Percentiles rank a stretch among this genome's conserved stretches.
These are phyloP conservation scores for Populus ilicifolia DNA, from an alignment of 345 rosid species.

Conservation along the genomic window DNA sequence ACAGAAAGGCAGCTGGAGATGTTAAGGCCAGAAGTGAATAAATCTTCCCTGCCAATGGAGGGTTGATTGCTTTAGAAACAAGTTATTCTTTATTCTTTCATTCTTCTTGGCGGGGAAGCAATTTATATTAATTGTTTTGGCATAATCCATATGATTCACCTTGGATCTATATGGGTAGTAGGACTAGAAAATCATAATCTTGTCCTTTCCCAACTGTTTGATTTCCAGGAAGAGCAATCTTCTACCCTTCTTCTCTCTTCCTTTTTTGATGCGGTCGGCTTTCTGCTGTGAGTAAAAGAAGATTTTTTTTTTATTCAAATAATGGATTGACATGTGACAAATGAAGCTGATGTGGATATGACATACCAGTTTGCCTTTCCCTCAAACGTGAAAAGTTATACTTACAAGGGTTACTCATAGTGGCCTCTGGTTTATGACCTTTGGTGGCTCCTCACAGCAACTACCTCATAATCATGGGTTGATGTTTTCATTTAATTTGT, in stretches of 20 bases:
- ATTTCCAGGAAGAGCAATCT: not conserved
- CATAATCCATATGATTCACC: too few relatives aligned
- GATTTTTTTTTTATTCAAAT: not conserved
- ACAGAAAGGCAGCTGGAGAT: too few relatives aligned
- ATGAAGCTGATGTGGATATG: not conserved
- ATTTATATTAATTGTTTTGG: too few relatives aligned
- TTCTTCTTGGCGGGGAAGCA: too few relatives aligned
- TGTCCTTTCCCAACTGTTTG: not conserved
- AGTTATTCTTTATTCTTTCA: too few relatives aligned
- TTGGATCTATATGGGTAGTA: too few relatives aligned
- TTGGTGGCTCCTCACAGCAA: not conserved
- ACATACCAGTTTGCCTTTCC: not conserved
- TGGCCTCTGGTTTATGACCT: not conserved
- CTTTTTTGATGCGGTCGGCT: not conserved
- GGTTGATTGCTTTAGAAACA: too few relatives aligned
- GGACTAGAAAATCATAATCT: too few relatives aligned
- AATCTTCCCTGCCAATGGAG: too few relatives aligned
- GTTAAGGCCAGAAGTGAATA: too few relatives aligned
- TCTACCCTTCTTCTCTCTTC: not conserved
- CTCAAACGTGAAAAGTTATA: not conserved
- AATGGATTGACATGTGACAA: not conserved
- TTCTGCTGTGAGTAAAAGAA: not conserved
- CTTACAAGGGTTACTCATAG: not conserved
- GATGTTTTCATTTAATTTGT: not conserved
- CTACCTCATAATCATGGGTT: not conserved